Evolutionary conservation across 1,139 yeast genomes (phyloP), one percentile per base, ranked within the genome.

Genomic region (Diutina mesorugosa): DNA sequence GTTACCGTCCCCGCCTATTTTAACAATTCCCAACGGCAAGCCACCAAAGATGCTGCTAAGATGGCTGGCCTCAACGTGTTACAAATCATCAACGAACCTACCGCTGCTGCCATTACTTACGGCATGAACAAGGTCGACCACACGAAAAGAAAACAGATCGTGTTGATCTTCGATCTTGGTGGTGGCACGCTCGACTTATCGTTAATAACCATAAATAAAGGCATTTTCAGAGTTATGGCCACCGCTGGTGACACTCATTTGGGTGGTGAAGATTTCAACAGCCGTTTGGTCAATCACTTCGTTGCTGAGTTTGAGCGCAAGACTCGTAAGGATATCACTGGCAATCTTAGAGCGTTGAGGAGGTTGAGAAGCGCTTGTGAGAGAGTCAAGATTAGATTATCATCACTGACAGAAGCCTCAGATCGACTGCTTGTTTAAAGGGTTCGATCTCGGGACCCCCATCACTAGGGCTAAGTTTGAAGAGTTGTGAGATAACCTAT

Each of bases 11-110:
- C 98, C 58, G 98, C 98, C 58, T 91, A 91, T 77, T 91, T 91
- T 79, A 93, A 91, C 73, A 97, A 91, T 74, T 96, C 98, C 59
- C 98, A 91, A 78, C 87, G 97, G 79, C 97, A 91, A 74, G 98
- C 98, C 60, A 91, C 98, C 62, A 90, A 91, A 79, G 97, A 90
- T 72, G 97, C 98, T 57, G 98, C 97, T 78, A 81, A 89, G 60
- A 91, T 91, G 79, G 96, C 97, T 55, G 98, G 98, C 65, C 82
- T 91, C 69, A 90, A 88, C 67, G 96, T 91, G 59, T 81, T 90
- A 69, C 86, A 97, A 78, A 90, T 91, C 69, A 96, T 91, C 65
- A 91, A 91, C 72, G 98, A 91, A 78, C 98, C 98, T 62, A 91
- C 98, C 58, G 98, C 98, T 55, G 97, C 98, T 60, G 97, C 97